Evolutionary conservation across 192 early-diverging fungal species (phyloP).

Genomic region (Coemansia sp.): DNA sequence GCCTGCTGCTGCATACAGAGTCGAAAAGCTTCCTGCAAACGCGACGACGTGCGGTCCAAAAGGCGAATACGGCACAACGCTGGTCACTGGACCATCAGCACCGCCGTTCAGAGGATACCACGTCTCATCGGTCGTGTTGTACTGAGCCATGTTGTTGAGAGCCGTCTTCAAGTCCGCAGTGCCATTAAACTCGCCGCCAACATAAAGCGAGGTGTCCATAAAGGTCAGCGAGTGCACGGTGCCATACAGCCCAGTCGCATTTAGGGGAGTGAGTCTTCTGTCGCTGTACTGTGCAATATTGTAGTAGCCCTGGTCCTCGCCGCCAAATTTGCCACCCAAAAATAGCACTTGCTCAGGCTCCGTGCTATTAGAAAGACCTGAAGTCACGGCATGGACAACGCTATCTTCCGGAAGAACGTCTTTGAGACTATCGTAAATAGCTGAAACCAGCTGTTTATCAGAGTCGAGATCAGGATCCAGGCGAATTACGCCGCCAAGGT

Average conservation of each 20-base stretch:
- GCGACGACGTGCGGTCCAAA: constrained; percentile 34
- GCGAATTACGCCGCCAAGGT: constrained; percentile 49
- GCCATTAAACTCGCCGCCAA: constrained; percentile 48
- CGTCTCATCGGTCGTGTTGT: constrained; percentile 38
- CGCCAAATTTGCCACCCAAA: constrained; percentile 65
- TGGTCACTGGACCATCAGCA: constrained; percentile 53
- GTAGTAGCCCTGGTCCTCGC: constrained; percentile 27
- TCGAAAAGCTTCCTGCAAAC: constrained; percentile 31
- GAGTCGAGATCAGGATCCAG: constrained; percentile 25
- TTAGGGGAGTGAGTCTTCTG: constrained; percentile 22
- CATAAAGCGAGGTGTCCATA: constrained; percentile 30
- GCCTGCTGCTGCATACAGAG: constrained; percentile 13
- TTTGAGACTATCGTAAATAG: constrained; percentile 43
- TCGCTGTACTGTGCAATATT: constrained; percentile 64
- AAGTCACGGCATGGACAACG: constrained; percentile 51
- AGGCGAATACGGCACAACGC: constrained; percentile 48
- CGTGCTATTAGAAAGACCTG: constrained; percentile 30
- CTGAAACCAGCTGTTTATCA: constrained; percentile 14
- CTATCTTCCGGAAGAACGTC: constrained; percentile 47
- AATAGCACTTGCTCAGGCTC: constrained; percentile 40
- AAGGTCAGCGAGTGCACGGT: constrained; percentile 36
- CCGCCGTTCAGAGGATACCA: constrained; percentile 52
- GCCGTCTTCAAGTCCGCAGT: constrained; percentile 24
- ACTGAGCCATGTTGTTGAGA: constrained; percentile 42
- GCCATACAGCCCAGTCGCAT: constrained; percentile 33